Evolutionary conservation across 75 land plant genomes (phyloP), one percentile per base, ranked within the genome.

Genomic region (Azolla pinnata): DNA sequence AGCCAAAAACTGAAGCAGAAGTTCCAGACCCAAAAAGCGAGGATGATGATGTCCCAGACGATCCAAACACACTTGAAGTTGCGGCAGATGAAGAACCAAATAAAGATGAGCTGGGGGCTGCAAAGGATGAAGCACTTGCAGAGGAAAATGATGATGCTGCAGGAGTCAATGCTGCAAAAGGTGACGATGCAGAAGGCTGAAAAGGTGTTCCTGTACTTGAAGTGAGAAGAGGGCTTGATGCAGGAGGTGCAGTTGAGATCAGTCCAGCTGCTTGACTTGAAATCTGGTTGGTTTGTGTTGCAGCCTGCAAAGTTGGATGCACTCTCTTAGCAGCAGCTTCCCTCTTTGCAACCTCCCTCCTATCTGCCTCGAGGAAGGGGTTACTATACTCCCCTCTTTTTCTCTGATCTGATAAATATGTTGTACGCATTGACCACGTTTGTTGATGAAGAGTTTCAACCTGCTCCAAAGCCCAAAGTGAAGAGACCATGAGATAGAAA

Each of bases 291-390:
- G 61, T 23, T 40, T 73, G 48, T n/a, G n/a, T n/a, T 25, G 88
- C 76, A 23, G 78, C 57, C 63, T 88, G 81, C 49, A 87, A 60
- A 17, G 93, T 90, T 47, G 98, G 98, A 62, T 93, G 98, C 23
- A 86, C 86, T 62, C 98, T 81, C 68, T 65, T 82, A 18, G 96
- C 85, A 54, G 96, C 98, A 64, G 96, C 96, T 73, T 88, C 98
- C 49, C 79, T 74, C 56, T 74, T 83, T 42, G 98, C 98, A 20
- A 76, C 74, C 75, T 81, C 98, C 14, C 98, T 65, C 25, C 87
- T 73, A 65, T 93, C 90, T 45, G 98, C 98, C 69, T 89, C 98
- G 49, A 93, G 83, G 58, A 93, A 93, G 10, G 98, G 98, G 57
- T 93, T 75, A 63, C 68, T 81, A 2, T 71, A 79, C 56, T 85